A percentile compares a stretch with the other conserved stretches of the same genome.
Evolutionary conservation across 257 asterid genomes (phyloP).

Genomic region (Orobanche coerulescens): DNA sequence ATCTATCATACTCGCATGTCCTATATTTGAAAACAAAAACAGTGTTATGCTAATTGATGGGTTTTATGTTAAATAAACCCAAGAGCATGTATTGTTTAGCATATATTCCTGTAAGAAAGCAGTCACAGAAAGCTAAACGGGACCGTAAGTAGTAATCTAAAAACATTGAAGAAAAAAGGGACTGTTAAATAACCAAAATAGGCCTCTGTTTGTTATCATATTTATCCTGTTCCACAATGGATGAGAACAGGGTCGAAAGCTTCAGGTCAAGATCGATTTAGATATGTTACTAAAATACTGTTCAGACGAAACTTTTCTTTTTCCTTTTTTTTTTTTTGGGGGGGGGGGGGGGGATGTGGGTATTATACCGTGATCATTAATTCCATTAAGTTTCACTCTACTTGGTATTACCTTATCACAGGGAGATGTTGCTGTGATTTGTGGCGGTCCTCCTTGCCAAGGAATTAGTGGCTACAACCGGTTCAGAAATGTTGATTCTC

Average conservation of each 20-base stretch:
- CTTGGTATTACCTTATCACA: constrained; percentile 21
- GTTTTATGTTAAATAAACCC: not conserved
- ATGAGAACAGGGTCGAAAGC: constrained; percentile 4
- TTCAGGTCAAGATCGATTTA: constrained; percentile 8
- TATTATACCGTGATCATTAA: not conserved
- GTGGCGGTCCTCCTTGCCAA: constrained; percentile 60
- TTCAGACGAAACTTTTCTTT: constrained; percentile 6
- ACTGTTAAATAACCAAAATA: not conserved
- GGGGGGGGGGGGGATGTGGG: no score
- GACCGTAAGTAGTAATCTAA: not conserved
- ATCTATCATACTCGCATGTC: constrained; percentile 2
- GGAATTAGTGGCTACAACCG: constrained; percentile 58
- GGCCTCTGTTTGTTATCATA: not conserved
- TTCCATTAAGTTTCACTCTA: constrained; percentile 1
- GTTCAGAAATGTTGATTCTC: constrained; percentile 37
- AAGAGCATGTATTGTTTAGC: constrained; percentile 4
- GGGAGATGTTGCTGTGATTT: constrained; percentile 47
- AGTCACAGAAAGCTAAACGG: not conserved
- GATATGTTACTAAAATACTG: constrained; percentile 3
- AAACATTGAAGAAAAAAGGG: constrained; percentile 5
- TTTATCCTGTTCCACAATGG: not conserved
- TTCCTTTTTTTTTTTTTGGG: no score
- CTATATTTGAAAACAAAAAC: not conserved
- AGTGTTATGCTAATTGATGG: not conserved
- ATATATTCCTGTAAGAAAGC: not conserved